These are phyloP conservation scores for Chrysoporthe deuterocubensis DNA, from an alignment of 2,329 filamentous ascomycete genomes.

Conservation along the genomic window DNA sequence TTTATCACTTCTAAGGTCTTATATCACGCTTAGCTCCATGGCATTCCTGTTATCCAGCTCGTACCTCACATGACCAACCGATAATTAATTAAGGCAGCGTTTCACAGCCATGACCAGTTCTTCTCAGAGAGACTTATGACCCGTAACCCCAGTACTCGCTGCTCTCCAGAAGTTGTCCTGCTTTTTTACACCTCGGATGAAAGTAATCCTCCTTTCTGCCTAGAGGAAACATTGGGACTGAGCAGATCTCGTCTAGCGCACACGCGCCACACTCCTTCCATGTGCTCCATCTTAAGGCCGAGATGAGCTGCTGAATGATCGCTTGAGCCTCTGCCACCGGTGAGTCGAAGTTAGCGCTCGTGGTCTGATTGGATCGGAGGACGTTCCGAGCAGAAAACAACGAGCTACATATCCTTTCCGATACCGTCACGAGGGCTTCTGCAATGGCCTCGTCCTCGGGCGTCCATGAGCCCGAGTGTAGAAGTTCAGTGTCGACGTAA, in stretches of 20 bases:
- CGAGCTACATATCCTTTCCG: slow-evolving; percentile 43
- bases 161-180: background rate
- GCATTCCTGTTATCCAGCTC: too few species aligned
- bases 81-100: background rate
- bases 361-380: slow-evolving; percentile 24
- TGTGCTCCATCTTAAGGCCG: slow-evolving; percentile 39
- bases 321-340: slow-evolving; percentile 17
- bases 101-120: background rate
- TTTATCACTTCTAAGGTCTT: too few species aligned
- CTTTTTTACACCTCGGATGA: slow-evolving; percentile 36
- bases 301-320: slow-evolving; percentile 34
- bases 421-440: slow-evolving; percentile 46
- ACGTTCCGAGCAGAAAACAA: slow-evolving; percentile 37
- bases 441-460: slow-evolving; percentile 49
- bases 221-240: slow-evolving; percentile 45
- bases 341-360: background rate
- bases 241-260: slow-evolving; percentile 40
- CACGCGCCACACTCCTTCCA: slow-evolving; percentile 43
- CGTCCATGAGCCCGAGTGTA: slow-evolving; percentile 38
- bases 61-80: too few species aligned
- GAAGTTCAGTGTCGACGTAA: slow-evolving; percentile 42
- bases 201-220: slow-evolving; percentile 38
- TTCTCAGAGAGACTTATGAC: too few species aligned
- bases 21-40: too few species aligned
- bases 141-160: background rate